These are phyloP conservation scores for Calonectria ilicicola DNA, from an alignment of 2,329 filamentous ascomycete genomes.

Conservation along the genomic window DNA sequence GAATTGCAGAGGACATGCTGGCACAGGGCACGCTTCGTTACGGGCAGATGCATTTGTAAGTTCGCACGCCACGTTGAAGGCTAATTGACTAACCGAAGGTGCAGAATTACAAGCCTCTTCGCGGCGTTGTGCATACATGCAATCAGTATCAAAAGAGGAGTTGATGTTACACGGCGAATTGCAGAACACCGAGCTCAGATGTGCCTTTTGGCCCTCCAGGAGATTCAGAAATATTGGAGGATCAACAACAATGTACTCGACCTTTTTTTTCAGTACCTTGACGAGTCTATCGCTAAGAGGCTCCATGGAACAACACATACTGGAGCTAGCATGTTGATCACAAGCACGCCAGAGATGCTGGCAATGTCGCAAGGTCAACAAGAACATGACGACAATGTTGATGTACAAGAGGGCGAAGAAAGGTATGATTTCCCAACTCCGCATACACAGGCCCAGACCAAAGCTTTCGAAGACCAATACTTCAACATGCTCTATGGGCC, in stretches of 20 bases:
- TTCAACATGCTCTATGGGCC: slow-evolving; percentile 49
- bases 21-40: slow-evolving; percentile 49
- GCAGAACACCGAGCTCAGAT: slow-evolving; percentile 53
- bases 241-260: slow-evolving; percentile 55
- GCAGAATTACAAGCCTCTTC: slow-evolving; percentile 51
- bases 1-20: slow-evolving; percentile 54
- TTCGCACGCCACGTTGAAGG: neutral
- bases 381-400: neutral
- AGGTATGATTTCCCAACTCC: slow-evolving; percentile 23
- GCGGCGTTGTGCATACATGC: slow-evolving; percentile 53
- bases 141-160: slow-evolving; percentile 49
- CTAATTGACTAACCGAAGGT: neutral
- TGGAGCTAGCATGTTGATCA: slow-evolving; percentile 12
- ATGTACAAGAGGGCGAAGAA: slow-evolving; percentile 1
- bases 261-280: slow-evolving; percentile 52
- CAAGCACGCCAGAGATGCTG: neutral
- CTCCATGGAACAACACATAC: slow-evolving; percentile 40
- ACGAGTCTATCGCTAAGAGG: slow-evolving; percentile 51
- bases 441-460: slow-evolving; percentile 36
- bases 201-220: slow-evolving; percentile 52
- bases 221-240: slow-evolving; percentile 54
- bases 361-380: neutral
- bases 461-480: slow-evolving; percentile 50
- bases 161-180: slow-evolving; percentile 48
- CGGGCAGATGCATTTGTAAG: slow-evolving; percentile 53